Conservation (phyloP, 805 yeast genomes). For the Sugiyamaella americana region DNA sequence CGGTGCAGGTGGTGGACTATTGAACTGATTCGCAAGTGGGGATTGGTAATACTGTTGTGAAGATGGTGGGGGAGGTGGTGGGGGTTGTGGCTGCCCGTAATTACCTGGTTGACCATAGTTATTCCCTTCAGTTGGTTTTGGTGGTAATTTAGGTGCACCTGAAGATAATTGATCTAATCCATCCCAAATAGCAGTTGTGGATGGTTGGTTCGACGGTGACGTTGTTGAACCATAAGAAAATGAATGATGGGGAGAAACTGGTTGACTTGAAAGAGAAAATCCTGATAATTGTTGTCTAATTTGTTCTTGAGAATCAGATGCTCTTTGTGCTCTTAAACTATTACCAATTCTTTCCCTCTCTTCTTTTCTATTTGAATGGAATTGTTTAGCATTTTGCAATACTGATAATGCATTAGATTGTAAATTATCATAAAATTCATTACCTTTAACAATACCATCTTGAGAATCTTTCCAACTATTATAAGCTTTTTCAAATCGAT, state of each 20-base stretch:
- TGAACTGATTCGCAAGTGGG: background rate
- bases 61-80: conserved; percentile 14
- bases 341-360: conserved; percentile 11
- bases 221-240: background rate
- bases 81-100: conserved; percentile 7
- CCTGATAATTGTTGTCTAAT: conserved; percentile 15
- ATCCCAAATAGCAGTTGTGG: background rate
- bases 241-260: background rate
- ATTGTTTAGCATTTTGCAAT: conserved; percentile 18
- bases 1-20: conserved; percentile 9
- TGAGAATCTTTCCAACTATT: conserved; percentile 53
- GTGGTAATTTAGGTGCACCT: conserved; percentile 20
- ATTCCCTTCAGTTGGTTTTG: conserved; percentile 19
- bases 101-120: background rate
- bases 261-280: conserved; percentile 8
- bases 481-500: conserved; percentile 44
- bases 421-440: conserved; percentile 54
- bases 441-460: conserved; percentile 57
- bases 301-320: conserved; percentile 12
- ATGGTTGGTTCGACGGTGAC: background rate
- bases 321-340: background rate
- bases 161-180: background rate
- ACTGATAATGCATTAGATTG: conserved; percentile 10
- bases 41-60: conserved; percentile 1
- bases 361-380: conserved; percentile 18